These are phyloP conservation scores for Aphanomyces stellatus DNA, from an alignment of 352 stramenopile species.

Conservation along the genomic window DNA sequence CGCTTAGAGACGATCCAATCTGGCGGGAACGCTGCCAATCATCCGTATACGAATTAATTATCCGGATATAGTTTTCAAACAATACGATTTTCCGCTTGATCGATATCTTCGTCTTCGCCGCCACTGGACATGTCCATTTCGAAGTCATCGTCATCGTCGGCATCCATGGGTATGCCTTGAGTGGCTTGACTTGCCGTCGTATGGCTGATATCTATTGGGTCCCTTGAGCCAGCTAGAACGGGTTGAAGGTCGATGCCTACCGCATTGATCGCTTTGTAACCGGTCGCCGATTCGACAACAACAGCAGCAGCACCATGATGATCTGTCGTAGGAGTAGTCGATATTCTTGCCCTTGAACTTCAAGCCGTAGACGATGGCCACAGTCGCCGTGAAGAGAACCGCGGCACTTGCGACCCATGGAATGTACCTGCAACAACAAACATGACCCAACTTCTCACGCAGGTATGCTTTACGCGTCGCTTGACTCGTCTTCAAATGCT, in stretches of 20 bases:
- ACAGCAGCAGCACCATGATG: neutral
- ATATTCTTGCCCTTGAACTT: conserved; percentile 4
- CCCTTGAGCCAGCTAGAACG: no score
- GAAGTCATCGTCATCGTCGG: neutral
- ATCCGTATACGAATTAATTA: neutral
- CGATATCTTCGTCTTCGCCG: neutral
- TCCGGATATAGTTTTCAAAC: neutral
- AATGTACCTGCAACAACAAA: neutral
- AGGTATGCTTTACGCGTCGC: neutral
- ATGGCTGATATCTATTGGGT: neutral
- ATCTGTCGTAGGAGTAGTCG: neutral
- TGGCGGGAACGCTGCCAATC: neutral
- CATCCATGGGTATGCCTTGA: neutral
- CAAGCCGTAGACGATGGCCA: neutral
- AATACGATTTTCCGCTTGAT: neutral
- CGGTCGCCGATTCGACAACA: no score
- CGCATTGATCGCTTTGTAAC: no score
- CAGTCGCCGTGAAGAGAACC: neutral
- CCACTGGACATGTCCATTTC: neutral
- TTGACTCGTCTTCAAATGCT: neutral
- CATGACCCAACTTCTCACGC: neutral
- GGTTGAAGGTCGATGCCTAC: no score
- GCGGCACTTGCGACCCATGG: neutral
- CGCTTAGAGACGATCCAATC: neutral
- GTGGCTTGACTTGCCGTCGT: neutral